phyloP scores from a whole-genome alignment of 73 alveolate species.

The Paramecium sonneborni region DNA sequence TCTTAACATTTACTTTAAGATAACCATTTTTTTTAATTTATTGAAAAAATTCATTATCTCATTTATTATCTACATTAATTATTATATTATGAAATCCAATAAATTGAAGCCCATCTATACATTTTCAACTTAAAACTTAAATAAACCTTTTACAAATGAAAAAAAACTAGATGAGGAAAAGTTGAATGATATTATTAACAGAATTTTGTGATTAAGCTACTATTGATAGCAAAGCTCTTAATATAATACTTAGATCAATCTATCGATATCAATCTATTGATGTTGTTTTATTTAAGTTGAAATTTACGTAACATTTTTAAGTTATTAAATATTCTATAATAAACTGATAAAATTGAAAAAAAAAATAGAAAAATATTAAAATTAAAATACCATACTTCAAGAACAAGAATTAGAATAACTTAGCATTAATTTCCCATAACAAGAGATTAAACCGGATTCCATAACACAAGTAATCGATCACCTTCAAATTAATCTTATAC shows the following conservation, averaged over 20 bases:
- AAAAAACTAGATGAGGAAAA: not conserved
- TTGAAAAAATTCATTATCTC: not conserved
- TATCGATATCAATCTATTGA: too few relatives aligned
- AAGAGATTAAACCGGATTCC: not conserved
- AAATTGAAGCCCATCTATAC: not conserved
- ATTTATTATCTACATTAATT: not conserved
- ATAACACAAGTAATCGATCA: not conserved
- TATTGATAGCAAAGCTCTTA: not conserved
- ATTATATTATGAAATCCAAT: not conserved
- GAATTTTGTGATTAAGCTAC: not conserved
- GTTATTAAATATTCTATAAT: too few relatives aligned
- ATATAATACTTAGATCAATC: not conserved
- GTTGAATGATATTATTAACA: not conserved
- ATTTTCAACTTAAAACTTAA: not conserved
- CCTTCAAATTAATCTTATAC: not conserved
- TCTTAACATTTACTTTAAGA: too few relatives aligned
- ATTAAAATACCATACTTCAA: too few relatives aligned
- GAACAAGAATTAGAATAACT: not conserved
- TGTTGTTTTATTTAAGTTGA: too few relatives aligned
- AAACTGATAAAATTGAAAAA: not conserved
- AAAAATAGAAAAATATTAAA: too few relatives aligned
- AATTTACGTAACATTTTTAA: too few relatives aligned
- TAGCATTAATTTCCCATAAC: not conserved
- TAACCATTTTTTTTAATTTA: not conserved
- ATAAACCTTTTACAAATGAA: not conserved